Base-by-base conservation (phyloP, 2,329 filamentous ascomycete species). In the Penicillium sp. region DNA sequence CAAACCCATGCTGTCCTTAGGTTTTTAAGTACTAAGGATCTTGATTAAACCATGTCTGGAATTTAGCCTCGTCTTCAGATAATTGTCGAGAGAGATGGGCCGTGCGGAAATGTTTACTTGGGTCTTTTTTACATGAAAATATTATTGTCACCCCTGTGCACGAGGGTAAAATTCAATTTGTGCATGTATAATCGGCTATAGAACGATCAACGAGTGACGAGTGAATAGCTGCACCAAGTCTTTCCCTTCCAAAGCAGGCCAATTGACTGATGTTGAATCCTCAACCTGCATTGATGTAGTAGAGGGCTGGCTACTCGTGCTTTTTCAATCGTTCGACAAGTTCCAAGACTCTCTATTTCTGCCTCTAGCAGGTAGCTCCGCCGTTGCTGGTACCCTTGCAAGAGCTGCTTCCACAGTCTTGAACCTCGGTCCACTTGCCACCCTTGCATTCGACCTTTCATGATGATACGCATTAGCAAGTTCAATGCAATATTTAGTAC, bases 381-480 rank as follows among this genome's bases (percentile, higher is more conserved):
- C 55, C 53, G 4, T 58, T 5, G 31, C n/a, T 47, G 24, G 29
- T 40, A 38, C 55, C 53, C 36, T 32, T 42, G 53, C 55, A 58
- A 1, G 53, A 43, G 48, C 10, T 36, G 0, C n/a, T 21, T 16
- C 21, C 34, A 18, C 55, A 57, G 38, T 57, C 55, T 14, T 27
- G 16, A 13, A 57, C 18, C 48, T 57, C 53, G 5, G 53, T 57
- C 55, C 55, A 57, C 21, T 34, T 48, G n/a, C 55, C 55, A 39
- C 42, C 38, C 5, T 24, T 21, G 42, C 53, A 58, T 32, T 58
- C 24, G 11, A 56, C 55, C 53, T 58, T 34, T 53, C n/a, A 43
- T 3, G 13, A 10, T 14, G 45, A 24, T 8, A 38, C 4, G 39
- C 6, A 21, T 57, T 44, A 57, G 53, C 44, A 49, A 38, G 4